phyloP scores from a whole-genome alignment of 345 rosid genomes.

The Citrus australasica region DNA sequence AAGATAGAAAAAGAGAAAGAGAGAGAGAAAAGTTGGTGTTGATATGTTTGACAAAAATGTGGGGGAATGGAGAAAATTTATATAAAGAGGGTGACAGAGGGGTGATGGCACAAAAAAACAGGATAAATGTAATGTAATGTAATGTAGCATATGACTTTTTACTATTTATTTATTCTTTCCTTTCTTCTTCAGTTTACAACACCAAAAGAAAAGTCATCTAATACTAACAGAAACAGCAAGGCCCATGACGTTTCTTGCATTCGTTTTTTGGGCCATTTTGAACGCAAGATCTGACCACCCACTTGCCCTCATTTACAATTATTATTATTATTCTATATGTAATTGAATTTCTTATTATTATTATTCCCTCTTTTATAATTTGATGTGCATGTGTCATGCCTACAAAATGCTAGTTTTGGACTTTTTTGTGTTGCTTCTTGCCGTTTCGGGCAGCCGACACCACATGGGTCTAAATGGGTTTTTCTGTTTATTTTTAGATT shows the following conservation, averaged over 20 bases:
- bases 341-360: too few relatives aligned
- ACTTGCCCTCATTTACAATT: background rate
- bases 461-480: background rate
- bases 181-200: background rate
- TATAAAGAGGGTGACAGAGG: background rate
- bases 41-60: background rate
- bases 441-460: background rate
- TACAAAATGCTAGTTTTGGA: background rate
- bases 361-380: background rate
- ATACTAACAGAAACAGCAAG: background rate
- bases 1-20: background rate
- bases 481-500: background rate
- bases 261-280: background rate
- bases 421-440: background rate
- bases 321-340: background rate
- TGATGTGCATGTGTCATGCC: background rate
- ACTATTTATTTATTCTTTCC: background rate
- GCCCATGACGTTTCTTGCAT: background rate
- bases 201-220: constrained; percentile 1
- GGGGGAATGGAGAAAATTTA: background rate
- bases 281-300: background rate
- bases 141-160: background rate
- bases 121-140: background rate
- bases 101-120: background rate
- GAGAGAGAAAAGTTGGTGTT: background rate